These are phyloP conservation scores for Rozella allomycis DNA, from an alignment of 371 early-diverging fungal species.

Conservation along the genomic window DNA sequence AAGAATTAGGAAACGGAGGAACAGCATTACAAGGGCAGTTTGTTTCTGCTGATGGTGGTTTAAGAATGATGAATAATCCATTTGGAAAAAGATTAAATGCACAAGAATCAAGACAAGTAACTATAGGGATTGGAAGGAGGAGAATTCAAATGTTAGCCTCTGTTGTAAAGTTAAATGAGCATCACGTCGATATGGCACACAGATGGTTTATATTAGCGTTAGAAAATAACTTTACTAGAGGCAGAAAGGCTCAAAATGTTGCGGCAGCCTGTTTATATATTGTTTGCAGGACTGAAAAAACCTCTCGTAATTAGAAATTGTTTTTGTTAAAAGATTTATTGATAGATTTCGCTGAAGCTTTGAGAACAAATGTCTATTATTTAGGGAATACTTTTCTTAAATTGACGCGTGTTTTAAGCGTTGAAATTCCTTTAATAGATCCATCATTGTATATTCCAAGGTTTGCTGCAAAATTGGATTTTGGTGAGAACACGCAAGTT, in stretches of 20 bases:
- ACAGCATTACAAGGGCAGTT: slow-evolving; percentile 59
- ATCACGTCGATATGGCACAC: slow-evolving; percentile 67
- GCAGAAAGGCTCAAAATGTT: slow-evolving; percentile 62
- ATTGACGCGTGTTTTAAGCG: slow-evolving; percentile 46
- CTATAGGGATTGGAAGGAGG: slow-evolving; percentile 15
- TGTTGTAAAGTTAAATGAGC: slow-evolving; percentile 41
- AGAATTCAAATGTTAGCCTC: slow-evolving; percentile 41
- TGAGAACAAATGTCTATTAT: slow-evolving; percentile 73
- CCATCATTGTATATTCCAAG: slow-evolving; percentile 88
- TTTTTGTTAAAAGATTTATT: slow-evolving; percentile 51
- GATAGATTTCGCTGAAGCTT: slow-evolving; percentile 88
- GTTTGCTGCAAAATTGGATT: slow-evolving; percentile 77
- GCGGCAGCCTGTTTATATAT: slow-evolving; percentile 93
- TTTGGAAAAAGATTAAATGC: not conserved
- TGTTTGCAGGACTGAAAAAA: slow-evolving; percentile 74
- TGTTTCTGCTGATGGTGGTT: slow-evolving; percentile 25
- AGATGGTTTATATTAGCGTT: slow-evolving; percentile 84
- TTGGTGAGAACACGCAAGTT: slow-evolving; percentile 61
- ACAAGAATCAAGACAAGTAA: not conserved
- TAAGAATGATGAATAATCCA: slow-evolving; percentile 2
- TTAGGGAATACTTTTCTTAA: slow-evolving; percentile 82
- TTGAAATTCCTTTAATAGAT: slow-evolving; percentile 77
- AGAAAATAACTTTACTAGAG: slow-evolving; percentile 73
- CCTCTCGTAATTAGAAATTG: slow-evolving; percentile 7
- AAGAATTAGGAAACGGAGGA: slow-evolving; percentile 62